Evolutionary conservation across 306 rosid species (phyloP).

Genomic region (Vigna hirtella): DNA sequence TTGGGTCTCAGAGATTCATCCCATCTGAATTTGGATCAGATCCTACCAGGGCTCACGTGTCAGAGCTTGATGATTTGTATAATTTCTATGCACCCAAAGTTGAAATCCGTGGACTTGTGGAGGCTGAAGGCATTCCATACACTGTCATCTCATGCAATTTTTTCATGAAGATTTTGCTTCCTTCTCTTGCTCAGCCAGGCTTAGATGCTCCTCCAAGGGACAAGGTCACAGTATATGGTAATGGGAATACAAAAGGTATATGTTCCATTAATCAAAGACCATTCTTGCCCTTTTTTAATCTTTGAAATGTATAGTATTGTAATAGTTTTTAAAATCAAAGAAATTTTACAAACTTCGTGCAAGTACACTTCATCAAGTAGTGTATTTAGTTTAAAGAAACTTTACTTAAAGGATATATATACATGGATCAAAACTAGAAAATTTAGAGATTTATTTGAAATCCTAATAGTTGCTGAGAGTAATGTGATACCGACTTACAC

Average conservation of each 20-base stretch:
- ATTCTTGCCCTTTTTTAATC: neutral
- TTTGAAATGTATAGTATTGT: neutral
- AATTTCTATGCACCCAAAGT: slow-evolving; percentile 68
- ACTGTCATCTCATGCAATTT: slow-evolving; percentile 75
- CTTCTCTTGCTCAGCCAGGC: slow-evolving; percentile 80
- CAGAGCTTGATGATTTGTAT: slow-evolving; percentile 52
- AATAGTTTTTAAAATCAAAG: neutral
- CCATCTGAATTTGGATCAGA: slow-evolving; percentile 88
- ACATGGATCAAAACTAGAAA: too few relatives aligned
- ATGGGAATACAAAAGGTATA: slow-evolving; percentile 77
- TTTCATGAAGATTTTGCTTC: slow-evolving; percentile 66
- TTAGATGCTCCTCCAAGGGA: slow-evolving; percentile 72
- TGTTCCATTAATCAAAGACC: slow-evolving; percentile 36
- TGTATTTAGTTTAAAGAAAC: too few relatives aligned
- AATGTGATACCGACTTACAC: neutral
- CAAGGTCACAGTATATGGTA: slow-evolving; percentile 71
- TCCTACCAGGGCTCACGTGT: slow-evolving; percentile 62
- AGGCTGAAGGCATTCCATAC: slow-evolving; percentile 72
- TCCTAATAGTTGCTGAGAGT: neutral
- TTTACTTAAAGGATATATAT: too few relatives aligned
- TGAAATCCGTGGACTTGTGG: slow-evolving; percentile 69
- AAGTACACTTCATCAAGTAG: too few relatives aligned
- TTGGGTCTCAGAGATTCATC: slow-evolving; percentile 65
- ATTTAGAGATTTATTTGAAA: too few relatives aligned
- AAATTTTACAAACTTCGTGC: too few relatives aligned